Conservation (phyloP, 2,329 filamentous ascomycete species). For the Thelonectria olida region DNA sequence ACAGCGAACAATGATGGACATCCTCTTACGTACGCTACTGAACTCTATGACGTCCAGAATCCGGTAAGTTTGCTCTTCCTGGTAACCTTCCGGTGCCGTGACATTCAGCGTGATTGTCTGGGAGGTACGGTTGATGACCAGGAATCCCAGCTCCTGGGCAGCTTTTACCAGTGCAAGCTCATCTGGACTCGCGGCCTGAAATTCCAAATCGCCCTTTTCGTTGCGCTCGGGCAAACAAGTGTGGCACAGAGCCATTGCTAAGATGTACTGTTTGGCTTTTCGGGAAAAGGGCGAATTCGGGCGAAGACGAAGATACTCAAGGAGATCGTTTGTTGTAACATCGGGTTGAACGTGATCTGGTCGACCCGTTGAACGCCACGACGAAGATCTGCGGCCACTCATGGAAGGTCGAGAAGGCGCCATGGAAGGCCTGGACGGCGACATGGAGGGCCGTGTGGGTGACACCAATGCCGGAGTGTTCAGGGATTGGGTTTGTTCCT, state of each 20-base stretch:
- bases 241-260: conserved; percentile 88
- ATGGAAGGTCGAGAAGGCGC: conserved; percentile 42
- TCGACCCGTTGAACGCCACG: conserved; percentile 59
- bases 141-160: conserved; percentile 84
- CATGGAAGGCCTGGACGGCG: conserved; percentile 40
- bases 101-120: conserved; percentile 69
- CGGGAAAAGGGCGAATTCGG: conserved; percentile 81
- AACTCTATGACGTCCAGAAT: conserved; percentile 91
- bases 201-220: conserved; percentile 74
- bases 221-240: conserved; percentile 85
- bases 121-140: conserved; percentile 78
- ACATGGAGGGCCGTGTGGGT: conserved; percentile 44
- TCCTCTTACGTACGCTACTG: conserved; percentile 86
- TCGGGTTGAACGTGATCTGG: conserved; percentile 63
- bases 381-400: conserved; percentile 54
- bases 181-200: conserved; percentile 90
- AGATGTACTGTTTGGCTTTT: conserved; percentile 82
- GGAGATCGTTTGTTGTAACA: conserved; percentile 75
- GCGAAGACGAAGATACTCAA: conserved; percentile 79
- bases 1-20: conserved; percentile 89
- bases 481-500: conserved; percentile 34
- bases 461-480: conserved; percentile 33
- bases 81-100: conserved; percentile 46
- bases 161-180: conserved; percentile 87
- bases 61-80: conserved; percentile 73